phyloP scores from a whole-genome alignment of 495 filamentous ascomycete genomes.

The Tuber indicum region DNA sequence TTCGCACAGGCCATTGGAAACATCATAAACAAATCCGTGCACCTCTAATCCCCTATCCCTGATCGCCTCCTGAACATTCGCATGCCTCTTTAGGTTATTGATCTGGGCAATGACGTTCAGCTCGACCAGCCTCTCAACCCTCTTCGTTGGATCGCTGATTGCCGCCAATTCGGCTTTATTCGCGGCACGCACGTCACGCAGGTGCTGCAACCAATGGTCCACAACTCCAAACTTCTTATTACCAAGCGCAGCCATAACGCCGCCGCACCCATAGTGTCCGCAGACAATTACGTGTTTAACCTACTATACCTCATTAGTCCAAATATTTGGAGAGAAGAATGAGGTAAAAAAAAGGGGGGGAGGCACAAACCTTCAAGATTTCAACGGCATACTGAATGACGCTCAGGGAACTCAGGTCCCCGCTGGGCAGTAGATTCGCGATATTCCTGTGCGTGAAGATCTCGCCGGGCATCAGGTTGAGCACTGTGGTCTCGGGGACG shows the following conservation, averaged over 20 bases:
- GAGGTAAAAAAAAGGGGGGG: not conserved
- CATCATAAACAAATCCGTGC: constrained; percentile 51
- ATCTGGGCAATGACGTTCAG: constrained; percentile 56
- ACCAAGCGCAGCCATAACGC: constrained; percentile 57
- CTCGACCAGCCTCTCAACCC: constrained; percentile 55
- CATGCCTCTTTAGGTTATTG: constrained; percentile 56
- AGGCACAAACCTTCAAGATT: constrained; percentile 49
- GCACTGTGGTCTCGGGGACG: constrained; percentile 56
- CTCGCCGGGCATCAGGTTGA: constrained; percentile 55
- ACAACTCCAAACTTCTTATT: constrained; percentile 54
- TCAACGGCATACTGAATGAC: constrained; percentile 58
- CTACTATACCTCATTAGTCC: constrained; percentile 14
- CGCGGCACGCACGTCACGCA: constrained; percentile 55
- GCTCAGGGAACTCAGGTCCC: constrained; percentile 56
- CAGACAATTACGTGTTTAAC: constrained; percentile 59
- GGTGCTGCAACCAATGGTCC: constrained; percentile 58
- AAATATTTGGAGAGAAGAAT: not conserved
- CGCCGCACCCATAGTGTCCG: constrained; percentile 60
- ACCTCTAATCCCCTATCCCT: constrained; percentile 63
- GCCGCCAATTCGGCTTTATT: constrained; percentile 54
- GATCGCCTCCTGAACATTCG: constrained; percentile 57
- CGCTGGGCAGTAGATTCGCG: constrained; percentile 56
- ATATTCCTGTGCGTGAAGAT: constrained; percentile 61
- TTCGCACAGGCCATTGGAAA: constrained; percentile 26
- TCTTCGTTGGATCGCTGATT: constrained; percentile 46